Evolutionary conservation across 208 protist species (phyloP), one percentile per base, ranked within the genome.

Genomic region (Tritrichomonas foetus): DNA sequence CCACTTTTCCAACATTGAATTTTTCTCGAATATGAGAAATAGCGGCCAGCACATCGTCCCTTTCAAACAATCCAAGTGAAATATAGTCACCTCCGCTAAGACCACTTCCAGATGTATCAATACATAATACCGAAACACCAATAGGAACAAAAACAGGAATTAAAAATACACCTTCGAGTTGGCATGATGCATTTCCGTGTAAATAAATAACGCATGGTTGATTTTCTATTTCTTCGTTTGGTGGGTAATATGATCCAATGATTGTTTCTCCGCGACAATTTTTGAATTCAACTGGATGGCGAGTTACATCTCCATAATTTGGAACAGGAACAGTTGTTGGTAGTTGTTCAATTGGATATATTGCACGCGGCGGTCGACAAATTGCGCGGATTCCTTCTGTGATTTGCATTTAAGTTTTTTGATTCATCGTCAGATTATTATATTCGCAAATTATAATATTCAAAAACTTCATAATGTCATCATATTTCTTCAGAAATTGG

Each of bases 51-150:
- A 84, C 74, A 53, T 84, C 74, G 30, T 84, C 74, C 53, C 25
- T 84, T 84, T 84, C 74, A 53, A 53, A 53, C 25, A 47, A 84
- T 13, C 74, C 74, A 84, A 84, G 74, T 20, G 74, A 84, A 33
- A 84, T 53, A 53, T 84, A 84, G 25, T 84, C 41, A 44, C 74
- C 74, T 20, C 53, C 74, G 33, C n/a, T 47, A 25, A 53, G 16
- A 33, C 74, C 74, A 84, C 74, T 39, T 33, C 74, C 74, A n/a
- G 74, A 49, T 20, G 36, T 39, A 53, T 84, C 74, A 44, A 84
- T 33, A 9, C 41, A 53, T 13, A 84, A n/a, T n/a, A 84, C 74
- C 25, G 16, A 2, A 53, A 84, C 44, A 16, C 74, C 74, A 53
- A 8, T 27, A 33, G 74, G 74, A 49, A 84, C 20, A 53, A 84